Base-by-base conservation (phyloP, 2,329 filamentous ascomycete species). In the Ilyonectria destructans region DNA sequence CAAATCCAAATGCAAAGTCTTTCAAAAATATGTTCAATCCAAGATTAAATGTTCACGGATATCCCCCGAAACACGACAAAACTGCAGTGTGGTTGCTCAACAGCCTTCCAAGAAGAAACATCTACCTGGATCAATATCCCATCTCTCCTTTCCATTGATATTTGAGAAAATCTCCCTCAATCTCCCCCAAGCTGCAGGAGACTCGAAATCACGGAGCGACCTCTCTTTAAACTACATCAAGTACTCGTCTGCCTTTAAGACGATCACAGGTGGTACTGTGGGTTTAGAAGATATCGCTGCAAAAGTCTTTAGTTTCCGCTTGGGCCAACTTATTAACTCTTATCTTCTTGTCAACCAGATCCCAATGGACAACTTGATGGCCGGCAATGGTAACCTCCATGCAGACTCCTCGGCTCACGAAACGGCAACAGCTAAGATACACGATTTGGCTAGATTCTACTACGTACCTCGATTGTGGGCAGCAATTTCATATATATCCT, bases 1-100 rank as follows among this genome's bases (percentile, higher is more conserved):
- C 3, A 33, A 37, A 10, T 19, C 57, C n/a, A 26, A 62, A 26
- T 70, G 65, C 13, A 9, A 21, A 15, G 43, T 54, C 8, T 9
- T 13, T 6, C 66, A 69, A 9, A 65, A 62, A 2, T 67, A 70
- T 35, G 51, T 69, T 9, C 58, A 70, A 9, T 70, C 68, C 2
- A 37, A 43, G 1, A 58, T 70, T 8, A 31, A 33, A 12, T 70
- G 68, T 21, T 51, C 29, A 2, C 58, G 62, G 19, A 17, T 26
- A 1, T 52, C 43, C 4, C 17, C 3, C 8, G 15, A 5, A 7
- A n/a, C 1, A 1, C 21, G 19, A 9, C 2, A 23, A 29, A 63
- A 69, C 26, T 70, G 67, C n/a, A 46, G 58, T 1, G 62, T 69
- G 17, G 43, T 40, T 5, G 59, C 48, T 3, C 67, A 70, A 8